These are phyloP conservation scores for Naganishia vishniacii DNA, from an alignment of 768 basidiomycete species.

Conservation along the genomic window DNA sequence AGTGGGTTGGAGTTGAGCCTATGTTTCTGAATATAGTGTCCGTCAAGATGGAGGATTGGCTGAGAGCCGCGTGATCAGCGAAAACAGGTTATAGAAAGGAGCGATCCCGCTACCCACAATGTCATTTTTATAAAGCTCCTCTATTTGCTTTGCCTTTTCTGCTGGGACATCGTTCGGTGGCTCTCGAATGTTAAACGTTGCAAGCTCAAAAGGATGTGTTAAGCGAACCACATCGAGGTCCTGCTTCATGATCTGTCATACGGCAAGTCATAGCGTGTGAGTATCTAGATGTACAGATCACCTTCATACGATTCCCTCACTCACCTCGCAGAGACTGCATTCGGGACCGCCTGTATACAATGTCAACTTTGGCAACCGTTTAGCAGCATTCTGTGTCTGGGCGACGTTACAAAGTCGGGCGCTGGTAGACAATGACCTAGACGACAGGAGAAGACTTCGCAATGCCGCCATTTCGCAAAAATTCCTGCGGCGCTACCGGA, in stretches of 20 bases:
- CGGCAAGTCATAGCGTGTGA: not conserved
- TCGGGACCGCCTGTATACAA: slow-evolving; percentile 48
- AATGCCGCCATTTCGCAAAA: not conserved
- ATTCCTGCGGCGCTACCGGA: too few species aligned
- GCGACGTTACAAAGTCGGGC: not conserved
- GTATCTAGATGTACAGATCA: not conserved
- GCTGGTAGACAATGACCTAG: slow-evolving; percentile 14
- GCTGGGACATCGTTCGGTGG: slow-evolving; percentile 36
- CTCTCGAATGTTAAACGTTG: slow-evolving; percentile 42
- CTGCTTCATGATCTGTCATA: slow-evolving; percentile 37
- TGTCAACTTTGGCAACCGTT: slow-evolving; percentile 36
- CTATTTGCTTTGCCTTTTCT: slow-evolving; percentile 40
- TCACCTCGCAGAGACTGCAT: slow-evolving; percentile 47
- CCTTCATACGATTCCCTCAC: slow-evolving; percentile 1
- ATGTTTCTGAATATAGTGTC: slow-evolving; percentile 42
- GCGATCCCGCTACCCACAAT: slow-evolving; percentile 34
- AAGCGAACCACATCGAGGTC: slow-evolving; percentile 38
- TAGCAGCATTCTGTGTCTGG: not conserved
- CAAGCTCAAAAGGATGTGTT: slow-evolving; percentile 40
- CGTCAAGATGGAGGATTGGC: slow-evolving; percentile 46
- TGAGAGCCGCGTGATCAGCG: slow-evolving; percentile 17
- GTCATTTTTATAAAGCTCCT: slow-evolving; percentile 45
- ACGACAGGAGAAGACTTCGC: slow-evolving; percentile 3
- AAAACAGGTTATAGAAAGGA: not conserved
- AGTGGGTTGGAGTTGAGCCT: slow-evolving; percentile 36